Conservation (phyloP, 2,329 filamentous ascomycete species). For the Podosphaera xanthii region DNA sequence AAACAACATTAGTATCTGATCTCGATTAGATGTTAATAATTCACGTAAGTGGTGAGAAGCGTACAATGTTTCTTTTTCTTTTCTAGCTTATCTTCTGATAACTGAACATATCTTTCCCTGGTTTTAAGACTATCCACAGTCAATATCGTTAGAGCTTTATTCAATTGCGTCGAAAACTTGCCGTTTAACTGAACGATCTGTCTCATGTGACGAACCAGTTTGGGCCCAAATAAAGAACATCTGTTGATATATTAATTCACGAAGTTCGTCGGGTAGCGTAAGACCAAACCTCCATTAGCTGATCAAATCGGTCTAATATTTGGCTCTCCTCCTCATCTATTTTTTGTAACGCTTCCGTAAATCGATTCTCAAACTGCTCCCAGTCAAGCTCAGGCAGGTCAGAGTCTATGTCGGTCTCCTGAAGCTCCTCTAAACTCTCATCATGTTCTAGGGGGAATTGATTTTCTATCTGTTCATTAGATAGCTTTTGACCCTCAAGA, state of each 20-base stretch:
- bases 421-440: background rate
- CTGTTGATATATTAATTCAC: slow-evolving; percentile 21
- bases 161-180: slow-evolving; percentile 16
- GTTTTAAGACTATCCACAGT: slow-evolving; percentile 42
- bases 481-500: background rate
- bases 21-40: background rate
- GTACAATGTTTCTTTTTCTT: slow-evolving; percentile 63
- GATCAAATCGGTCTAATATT: slow-evolving; percentile 42
- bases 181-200: slow-evolving; percentile 57
- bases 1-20: slow-evolving; percentile 31
- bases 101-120: slow-evolving; percentile 49
- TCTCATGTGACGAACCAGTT: slow-evolving; percentile 48
- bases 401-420: background rate
- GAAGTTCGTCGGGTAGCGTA: background rate
- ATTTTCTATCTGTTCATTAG: background rate
- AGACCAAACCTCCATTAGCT: slow-evolving; percentile 27
- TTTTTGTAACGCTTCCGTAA: slow-evolving; percentile 39
- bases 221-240: slow-evolving; percentile 63
- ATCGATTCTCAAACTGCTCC: slow-evolving; percentile 48
- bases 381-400: slow-evolving; percentile 38
- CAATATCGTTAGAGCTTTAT: slow-evolving; percentile 1
- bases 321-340: slow-evolving; percentile 40
- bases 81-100: slow-evolving; percentile 47
- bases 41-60: slow-evolving; percentile 15
- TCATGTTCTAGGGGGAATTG: background rate